Conservation (phyloP, 495 filamentous ascomycete genomes). For the Podospora fimiseda region DNA sequence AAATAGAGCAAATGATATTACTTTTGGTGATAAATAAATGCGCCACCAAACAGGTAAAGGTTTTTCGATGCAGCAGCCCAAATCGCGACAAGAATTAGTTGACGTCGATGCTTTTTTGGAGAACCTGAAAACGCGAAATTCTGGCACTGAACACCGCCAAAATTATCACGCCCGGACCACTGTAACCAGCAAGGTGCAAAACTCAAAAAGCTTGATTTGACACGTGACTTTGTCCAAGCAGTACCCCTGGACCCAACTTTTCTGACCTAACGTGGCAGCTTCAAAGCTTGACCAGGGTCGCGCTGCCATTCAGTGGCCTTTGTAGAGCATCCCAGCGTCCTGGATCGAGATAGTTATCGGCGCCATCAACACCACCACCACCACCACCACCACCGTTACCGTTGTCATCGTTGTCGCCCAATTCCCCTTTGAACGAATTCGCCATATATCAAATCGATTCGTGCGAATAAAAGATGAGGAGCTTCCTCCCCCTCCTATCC, state of each 20-base stretch:
- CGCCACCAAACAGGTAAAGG: no score
- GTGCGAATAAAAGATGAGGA: constrained; percentile 42
- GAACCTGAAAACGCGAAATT: background rate
- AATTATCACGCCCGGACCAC: background rate
- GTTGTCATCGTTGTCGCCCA: no score
- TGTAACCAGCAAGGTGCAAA: no score
- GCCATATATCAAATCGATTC: no score
- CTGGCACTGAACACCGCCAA: constrained; percentile 12
- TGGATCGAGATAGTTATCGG: background rate
- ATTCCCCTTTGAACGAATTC: no score
- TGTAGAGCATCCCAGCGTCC: background rate
- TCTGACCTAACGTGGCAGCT: constrained; percentile 42
- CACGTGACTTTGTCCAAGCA: constrained; percentile 22
- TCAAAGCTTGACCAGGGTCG: constrained; percentile 19
- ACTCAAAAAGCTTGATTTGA: constrained; percentile 2
- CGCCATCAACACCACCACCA: background rate
- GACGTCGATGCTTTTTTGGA: no score
- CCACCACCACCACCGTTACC: constrained; percentile 2
- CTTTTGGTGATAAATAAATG: no score
- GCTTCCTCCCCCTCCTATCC: constrained; percentile 43
- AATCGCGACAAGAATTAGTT: no score
- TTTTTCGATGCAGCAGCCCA: no score
- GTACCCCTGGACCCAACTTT: constrained; percentile 28
- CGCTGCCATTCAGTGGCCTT: background rate
- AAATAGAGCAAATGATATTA: no score